A percentile compares a stretch with the other conserved stretches of the same genome.
Conservation (phyloP, 176 grass and related monocot genomes). For the Poa pratensis region DNA sequence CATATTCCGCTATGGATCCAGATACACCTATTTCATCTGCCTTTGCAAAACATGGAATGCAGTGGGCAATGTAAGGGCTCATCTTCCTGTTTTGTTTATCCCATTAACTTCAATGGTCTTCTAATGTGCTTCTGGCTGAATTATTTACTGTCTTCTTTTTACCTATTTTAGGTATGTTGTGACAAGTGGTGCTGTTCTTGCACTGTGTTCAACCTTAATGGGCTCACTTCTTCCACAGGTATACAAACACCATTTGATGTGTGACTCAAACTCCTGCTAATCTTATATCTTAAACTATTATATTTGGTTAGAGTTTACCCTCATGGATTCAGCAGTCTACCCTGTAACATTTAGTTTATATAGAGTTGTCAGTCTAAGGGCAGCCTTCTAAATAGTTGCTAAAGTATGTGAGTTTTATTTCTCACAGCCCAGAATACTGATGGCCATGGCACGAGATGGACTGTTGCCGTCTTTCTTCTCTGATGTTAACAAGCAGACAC, state of each 20-base stretch:
- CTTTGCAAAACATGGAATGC: slow-evolving; percentile 81
- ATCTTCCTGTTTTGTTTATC: slow-evolving; percentile 7
- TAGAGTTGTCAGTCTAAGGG: background rate
- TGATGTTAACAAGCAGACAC: slow-evolving; percentile 74
- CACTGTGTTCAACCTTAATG: slow-evolving; percentile 95
- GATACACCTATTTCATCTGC: slow-evolving; percentile 98
- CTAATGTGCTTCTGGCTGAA: background rate
- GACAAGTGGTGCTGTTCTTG: slow-evolving; percentile 87
- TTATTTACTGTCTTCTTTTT: slow-evolving; percentile 32
- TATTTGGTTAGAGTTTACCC: slow-evolving; percentile 14
- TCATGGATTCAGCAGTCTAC: background rate
- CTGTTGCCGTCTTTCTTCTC: slow-evolving; percentile 89
- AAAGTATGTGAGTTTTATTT: slow-evolving; percentile 26
- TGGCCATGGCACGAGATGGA: slow-evolving; percentile 98
- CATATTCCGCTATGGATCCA: slow-evolving; percentile 92
- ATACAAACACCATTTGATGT: slow-evolving; percentile 25
- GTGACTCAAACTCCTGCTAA: slow-evolving; percentile 14
- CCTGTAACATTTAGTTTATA: background rate
- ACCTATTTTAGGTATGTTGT: slow-evolving; percentile 80
- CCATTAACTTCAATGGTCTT: slow-evolving; percentile 15
- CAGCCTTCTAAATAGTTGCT: background rate
- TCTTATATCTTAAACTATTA: slow-evolving; percentile 10
- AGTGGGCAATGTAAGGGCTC: slow-evolving; percentile 85
- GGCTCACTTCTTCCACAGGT: slow-evolving; percentile 99
- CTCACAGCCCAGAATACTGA: slow-evolving; percentile 95